These are phyloP conservation scores for Penicillium sp. DNA, from an alignment of 2,329 filamentous ascomycete genomes.

Conservation along the genomic window DNA sequence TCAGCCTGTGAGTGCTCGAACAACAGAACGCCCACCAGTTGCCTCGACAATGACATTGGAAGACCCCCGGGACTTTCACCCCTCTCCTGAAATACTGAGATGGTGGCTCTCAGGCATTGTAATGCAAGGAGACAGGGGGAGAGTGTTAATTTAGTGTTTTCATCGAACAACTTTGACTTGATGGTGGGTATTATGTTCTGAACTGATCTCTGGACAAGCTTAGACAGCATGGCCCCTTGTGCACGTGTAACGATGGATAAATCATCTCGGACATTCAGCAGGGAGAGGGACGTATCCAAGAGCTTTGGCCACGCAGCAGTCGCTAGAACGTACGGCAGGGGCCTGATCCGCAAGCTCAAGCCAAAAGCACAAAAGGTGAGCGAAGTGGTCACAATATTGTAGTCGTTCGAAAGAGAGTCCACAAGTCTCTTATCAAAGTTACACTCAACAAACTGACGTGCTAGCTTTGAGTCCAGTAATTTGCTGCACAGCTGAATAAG, in stretches of 20 bases:
- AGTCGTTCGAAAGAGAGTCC: slow-evolving; percentile 57
- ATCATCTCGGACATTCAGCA: slow-evolving; percentile 32
- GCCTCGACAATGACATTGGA: slow-evolving; percentile 25
- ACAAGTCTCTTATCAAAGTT: slow-evolving; percentile 68
- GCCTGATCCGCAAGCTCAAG: slow-evolving; percentile 29
- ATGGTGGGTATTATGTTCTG: slow-evolving; percentile 26
- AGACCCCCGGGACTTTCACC: slow-evolving; percentile 29
- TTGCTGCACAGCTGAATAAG: slow-evolving; percentile 57
- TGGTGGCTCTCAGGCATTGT: slow-evolving; percentile 31
- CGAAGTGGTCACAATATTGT: slow-evolving; percentile 48
- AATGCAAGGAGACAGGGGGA: slow-evolving; percentile 37
- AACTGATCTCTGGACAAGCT: slow-evolving; percentile 30
- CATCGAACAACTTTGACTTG: slow-evolving; percentile 26
- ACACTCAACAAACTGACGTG: slow-evolving; percentile 65
- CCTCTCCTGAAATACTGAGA: slow-evolving; percentile 34
- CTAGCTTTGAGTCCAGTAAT: slow-evolving; percentile 44
- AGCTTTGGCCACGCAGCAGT: slow-evolving; percentile 33
- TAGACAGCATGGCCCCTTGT: slow-evolving; percentile 29
- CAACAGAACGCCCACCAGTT: slow-evolving; percentile 32
- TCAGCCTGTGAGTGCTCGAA: slow-evolving; percentile 8
- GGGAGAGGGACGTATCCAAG: slow-evolving; percentile 24
- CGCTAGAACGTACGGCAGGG: slow-evolving; percentile 29
- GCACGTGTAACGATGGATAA: slow-evolving; percentile 25
- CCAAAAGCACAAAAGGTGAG: slow-evolving; percentile 35
- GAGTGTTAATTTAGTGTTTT: slow-evolving; percentile 17